Percentiles rank a stretch among this genome's conserved stretches.
These are phyloP conservation scores for Talaromyces ruber DNA, from an alignment of 495 filamentous ascomycete genomes.

Conservation along the genomic window DNA sequence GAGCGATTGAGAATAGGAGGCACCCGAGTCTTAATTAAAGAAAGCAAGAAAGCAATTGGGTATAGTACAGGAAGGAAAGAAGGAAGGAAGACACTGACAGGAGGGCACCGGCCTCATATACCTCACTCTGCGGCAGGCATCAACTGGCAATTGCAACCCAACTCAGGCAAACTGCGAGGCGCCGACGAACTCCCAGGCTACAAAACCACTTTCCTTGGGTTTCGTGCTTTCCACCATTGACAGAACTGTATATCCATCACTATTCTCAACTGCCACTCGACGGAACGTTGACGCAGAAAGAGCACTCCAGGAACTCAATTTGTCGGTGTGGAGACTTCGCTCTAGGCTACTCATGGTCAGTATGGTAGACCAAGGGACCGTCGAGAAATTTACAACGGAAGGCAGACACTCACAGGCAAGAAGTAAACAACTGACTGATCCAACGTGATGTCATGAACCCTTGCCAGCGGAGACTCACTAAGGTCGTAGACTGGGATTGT, in stretches of 20 bases:
- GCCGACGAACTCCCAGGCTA: slow-evolving; percentile 34
- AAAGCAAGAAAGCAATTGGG: background rate
- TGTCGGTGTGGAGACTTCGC: background rate
- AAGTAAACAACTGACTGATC: slow-evolving; percentile 29
- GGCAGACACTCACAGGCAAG: slow-evolving; percentile 26
- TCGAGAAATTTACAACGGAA: background rate
- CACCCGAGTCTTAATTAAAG: background rate
- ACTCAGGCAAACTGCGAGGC: slow-evolving; percentile 14
- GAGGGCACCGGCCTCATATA: background rate
- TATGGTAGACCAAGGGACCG: background rate
- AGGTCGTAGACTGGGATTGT: slow-evolving; percentile 10
- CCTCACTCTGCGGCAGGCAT: background rate
- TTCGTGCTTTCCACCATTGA: slow-evolving; percentile 13
- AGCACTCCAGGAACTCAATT: slow-evolving; percentile 27
- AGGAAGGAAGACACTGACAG: background rate
- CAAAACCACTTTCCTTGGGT: slow-evolving; percentile 7
- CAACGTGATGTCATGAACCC: slow-evolving; percentile 34
- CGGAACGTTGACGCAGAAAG: slow-evolving; percentile 27
- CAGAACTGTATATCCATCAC: slow-evolving; percentile 38
- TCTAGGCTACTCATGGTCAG: background rate
- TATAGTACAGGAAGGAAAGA: background rate
- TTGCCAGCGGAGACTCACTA: slow-evolving; percentile 40
- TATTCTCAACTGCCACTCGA: slow-evolving; percentile 30
- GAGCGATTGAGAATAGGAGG: background rate
- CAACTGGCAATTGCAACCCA: background rate